A percentile compares a stretch with the other conserved stretches of the same genome.
These are phyloP conservation scores for Aspergillus flavus DNA, from an alignment of 2,329 filamentous ascomycete genomes.

Conservation along the genomic window DNA sequence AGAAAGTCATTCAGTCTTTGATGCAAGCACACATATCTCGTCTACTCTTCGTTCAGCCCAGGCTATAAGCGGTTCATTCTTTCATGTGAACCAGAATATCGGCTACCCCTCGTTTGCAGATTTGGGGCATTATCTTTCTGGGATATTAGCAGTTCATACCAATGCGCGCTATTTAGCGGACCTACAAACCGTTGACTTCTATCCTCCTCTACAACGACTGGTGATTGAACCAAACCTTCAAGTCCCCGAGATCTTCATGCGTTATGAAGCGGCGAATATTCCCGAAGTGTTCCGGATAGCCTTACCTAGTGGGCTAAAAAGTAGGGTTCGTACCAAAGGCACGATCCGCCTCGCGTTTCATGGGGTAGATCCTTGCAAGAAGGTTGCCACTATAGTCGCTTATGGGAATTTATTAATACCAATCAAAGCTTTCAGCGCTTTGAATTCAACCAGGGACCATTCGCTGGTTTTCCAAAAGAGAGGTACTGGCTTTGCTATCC, in stretches of 20 bases:
- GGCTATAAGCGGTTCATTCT: constrained; percentile 31
- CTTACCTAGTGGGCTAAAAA: constrained; percentile 29
- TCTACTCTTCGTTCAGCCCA: constrained; percentile 30
- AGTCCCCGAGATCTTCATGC: constrained; percentile 40
- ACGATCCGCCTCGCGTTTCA: constrained; percentile 42
- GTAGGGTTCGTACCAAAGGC: constrained; percentile 33
- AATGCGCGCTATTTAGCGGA: constrained; percentile 39
- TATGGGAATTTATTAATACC: constrained; percentile 35
- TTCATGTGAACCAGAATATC: constrained; percentile 22
- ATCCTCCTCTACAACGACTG: constrained; percentile 33
- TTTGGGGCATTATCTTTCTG: constrained; percentile 38
- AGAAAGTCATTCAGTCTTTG: constrained; percentile 13
- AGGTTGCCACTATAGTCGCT: constrained; percentile 38
- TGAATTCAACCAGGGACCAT: constrained; percentile 32
- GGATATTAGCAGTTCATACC: constrained; percentile 40
- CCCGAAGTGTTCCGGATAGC: constrained; percentile 34
- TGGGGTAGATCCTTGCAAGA: constrained; percentile 38
- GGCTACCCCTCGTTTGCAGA: constrained; percentile 36
- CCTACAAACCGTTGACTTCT: constrained; percentile 30
- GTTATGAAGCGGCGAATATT: constrained; percentile 34
- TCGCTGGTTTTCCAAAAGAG: constrained; percentile 37
- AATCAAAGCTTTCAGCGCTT: constrained; percentile 28
- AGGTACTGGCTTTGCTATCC: constrained; percentile 41
- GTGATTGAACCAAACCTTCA: constrained; percentile 32
- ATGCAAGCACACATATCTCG: constrained; percentile 13